phyloP scores from a whole-genome alignment of 2,329 filamentous ascomycete species.

The Fusarium camptoceras region DNA sequence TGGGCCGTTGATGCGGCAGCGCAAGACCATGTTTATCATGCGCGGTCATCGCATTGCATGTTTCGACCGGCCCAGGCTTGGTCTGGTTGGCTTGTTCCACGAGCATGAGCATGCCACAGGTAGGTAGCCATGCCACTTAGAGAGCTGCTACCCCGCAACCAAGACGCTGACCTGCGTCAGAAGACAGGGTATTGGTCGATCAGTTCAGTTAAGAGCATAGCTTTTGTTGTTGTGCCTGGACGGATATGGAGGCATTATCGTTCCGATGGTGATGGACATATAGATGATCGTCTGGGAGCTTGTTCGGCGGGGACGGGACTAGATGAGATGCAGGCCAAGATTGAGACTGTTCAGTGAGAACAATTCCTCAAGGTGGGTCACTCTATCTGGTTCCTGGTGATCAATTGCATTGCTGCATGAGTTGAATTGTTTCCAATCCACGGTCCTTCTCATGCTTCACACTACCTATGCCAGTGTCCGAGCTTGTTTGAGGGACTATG shows the following conservation, averaged over 20 bases:
- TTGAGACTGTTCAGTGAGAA: slow-evolving; percentile 18
- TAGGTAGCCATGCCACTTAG: slow-evolving; percentile 23
- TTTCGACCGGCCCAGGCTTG: slow-evolving; percentile 16
- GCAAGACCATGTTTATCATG: slow-evolving; percentile 41
- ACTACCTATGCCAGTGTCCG: not conserved
- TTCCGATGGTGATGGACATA: slow-evolving; percentile 12
- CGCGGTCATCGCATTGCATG: slow-evolving; percentile 33
- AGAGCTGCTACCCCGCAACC: slow-evolving; percentile 46
- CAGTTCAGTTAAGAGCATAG: slow-evolving; percentile 20
- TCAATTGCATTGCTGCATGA: slow-evolving; percentile 14
- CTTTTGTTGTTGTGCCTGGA: slow-evolving; percentile 20
- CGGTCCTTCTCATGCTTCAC: slow-evolving; percentile 1
- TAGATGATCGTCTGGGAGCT: slow-evolving; percentile 28
- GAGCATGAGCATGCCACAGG: slow-evolving; percentile 19
- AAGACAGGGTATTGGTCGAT: slow-evolving; percentile 41
- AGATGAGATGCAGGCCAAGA: slow-evolving; percentile 45
- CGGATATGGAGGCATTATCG: slow-evolving; percentile 9
- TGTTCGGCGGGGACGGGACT: slow-evolving; percentile 44
- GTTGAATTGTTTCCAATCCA: slow-evolving; percentile 15
- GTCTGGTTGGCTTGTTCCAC: slow-evolving; percentile 25
- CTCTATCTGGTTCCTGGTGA: not conserved
- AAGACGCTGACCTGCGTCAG: slow-evolving; percentile 38
- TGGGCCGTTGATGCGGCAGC: slow-evolving; percentile 47
- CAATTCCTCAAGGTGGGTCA: slow-evolving; percentile 21
- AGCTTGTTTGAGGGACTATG: not conserved